These are phyloP conservation scores for Monosporozyma yasuniensis DNA, from an alignment of 805 yeast species.

Conservation along the genomic window DNA sequence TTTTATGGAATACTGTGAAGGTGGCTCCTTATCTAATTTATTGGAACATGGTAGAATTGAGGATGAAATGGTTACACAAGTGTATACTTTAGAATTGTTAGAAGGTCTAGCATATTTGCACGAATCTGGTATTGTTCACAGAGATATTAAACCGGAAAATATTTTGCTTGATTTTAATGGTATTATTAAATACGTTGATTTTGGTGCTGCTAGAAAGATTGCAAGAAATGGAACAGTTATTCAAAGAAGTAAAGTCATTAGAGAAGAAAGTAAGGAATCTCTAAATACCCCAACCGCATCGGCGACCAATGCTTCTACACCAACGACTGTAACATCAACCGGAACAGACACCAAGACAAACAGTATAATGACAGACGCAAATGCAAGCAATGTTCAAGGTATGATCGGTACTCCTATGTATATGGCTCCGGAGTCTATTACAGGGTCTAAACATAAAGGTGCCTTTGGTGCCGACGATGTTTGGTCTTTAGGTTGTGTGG, in stretches of 20 bases:
- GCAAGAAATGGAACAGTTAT: conserved; percentile 46
- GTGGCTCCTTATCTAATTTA: conserved; percentile 81
- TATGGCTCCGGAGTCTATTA: conserved; percentile 95
- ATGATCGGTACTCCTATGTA: conserved; percentile 95
- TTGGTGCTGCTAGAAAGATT: conserved; percentile 92
- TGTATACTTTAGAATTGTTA: conserved; percentile 82
- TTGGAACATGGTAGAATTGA: conserved; percentile 90
- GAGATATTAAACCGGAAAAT: conserved; percentile 95
- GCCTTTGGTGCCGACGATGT: conserved; percentile 52
- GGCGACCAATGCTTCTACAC: not conserved
- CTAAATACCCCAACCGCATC: not conserved
- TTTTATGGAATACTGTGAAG: conserved; percentile 96
- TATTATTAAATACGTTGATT: conserved; percentile 90
- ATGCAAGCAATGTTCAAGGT: conserved; percentile 17
- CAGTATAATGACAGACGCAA: not conserved
- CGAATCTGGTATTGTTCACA: conserved; percentile 86
- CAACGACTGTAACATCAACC: not conserved
- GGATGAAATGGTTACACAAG: conserved; percentile 87
- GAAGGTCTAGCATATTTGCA: conserved; percentile 94
- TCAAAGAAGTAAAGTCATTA: not conserved
- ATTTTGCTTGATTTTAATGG: conserved; percentile 85
- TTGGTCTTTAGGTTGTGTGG: conserved; percentile 97
- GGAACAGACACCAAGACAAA: not conserved
- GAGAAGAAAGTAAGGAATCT: not conserved
- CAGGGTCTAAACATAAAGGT: conserved; percentile 48